Evolutionary conservation across 2,329 filamentous ascomycete species (phyloP).

Genomic region (Ophiostoma quercus): DNA sequence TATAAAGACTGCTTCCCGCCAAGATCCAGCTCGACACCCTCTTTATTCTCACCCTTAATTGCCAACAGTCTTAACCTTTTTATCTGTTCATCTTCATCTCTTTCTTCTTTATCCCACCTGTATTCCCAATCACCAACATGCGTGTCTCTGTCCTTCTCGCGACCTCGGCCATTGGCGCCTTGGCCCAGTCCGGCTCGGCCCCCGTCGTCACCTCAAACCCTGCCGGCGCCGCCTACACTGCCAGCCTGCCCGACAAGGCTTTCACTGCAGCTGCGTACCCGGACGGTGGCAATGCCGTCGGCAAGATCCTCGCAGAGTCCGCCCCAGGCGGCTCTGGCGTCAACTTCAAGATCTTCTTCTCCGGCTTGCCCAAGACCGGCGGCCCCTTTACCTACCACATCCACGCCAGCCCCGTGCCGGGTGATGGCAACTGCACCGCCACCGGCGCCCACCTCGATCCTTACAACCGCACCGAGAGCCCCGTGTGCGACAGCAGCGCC

Average conservation of each 20-base stretch:
- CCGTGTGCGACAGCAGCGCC: constrained; percentile 52
- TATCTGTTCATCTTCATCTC: neutral
- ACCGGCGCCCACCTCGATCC: constrained; percentile 68
- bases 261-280: constrained; percentile 47
- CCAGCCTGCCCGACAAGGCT: constrained; percentile 48
- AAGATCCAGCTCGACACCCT: neutral
- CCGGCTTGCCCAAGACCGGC: constrained; percentile 33
- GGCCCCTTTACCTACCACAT: constrained; percentile 58
- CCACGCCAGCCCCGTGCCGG: constrained; percentile 59
- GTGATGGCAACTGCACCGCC: constrained; percentile 64
- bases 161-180: constrained; percentile 15
- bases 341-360: constrained; percentile 33
- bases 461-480: constrained; percentile 56
- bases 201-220: constrained; percentile 50
- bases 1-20: neutral
- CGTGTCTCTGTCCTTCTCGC: constrained; percentile 21
- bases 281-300: constrained; percentile 48
- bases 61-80: neutral
- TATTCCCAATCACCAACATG: constrained; percentile 15
- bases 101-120: neutral
- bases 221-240: constrained; percentile 48
- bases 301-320: constrained; percentile 32
- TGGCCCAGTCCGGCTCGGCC: constrained; percentile 19
- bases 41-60: neutral
- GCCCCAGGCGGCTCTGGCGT: constrained; percentile 33